Evolutionary conservation across 1,284 basidiomycete genomes (phyloP).

Genomic region (Farysia itapuensis): DNA sequence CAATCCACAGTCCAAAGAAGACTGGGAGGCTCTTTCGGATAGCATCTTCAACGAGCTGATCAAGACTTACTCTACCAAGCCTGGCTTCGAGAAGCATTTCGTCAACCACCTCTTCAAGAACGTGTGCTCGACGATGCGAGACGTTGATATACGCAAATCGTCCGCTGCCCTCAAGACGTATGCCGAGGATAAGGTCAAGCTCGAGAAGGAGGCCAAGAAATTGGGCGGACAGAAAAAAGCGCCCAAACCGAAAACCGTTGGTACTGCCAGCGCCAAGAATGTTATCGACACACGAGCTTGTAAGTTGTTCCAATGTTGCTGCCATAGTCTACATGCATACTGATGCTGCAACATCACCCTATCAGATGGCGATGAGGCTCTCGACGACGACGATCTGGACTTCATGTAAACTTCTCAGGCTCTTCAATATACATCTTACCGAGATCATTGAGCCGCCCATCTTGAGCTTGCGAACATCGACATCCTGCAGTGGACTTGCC

Average conservation of each 20-base stretch:
- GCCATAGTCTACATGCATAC: neutral
- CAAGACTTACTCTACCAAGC: slow-evolving; percentile 40
- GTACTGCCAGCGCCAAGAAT: slow-evolving; percentile 54
- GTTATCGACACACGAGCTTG: slow-evolving; percentile 51
- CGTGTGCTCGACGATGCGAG: slow-evolving; percentile 39
- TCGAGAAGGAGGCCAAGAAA: slow-evolving; percentile 54
- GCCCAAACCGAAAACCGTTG: slow-evolving; percentile 51
- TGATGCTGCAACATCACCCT: neutral
- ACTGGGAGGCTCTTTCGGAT: slow-evolving; percentile 49
- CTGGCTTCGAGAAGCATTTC: slow-evolving; percentile 57
- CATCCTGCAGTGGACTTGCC: no score
- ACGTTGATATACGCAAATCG: slow-evolving; percentile 52
- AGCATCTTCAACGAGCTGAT: slow-evolving; percentile 40
- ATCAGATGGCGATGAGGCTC: slow-evolving; percentile 52
- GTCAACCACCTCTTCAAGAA: slow-evolving; percentile 37
- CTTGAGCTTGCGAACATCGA: no score
- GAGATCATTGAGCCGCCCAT: no score
- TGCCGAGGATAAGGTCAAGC: slow-evolving; percentile 53
- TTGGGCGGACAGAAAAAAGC: slow-evolving; percentile 39
- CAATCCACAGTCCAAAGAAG: slow-evolving; percentile 50
- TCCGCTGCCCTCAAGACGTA: slow-evolving; percentile 47
- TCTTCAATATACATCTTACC: no score
- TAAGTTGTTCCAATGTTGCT: slow-evolving; percentile 3
- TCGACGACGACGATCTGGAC: slow-evolving; percentile 58
- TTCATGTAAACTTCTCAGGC: no score